Evolutionary conservation across 495 filamentous ascomycete species (phyloP), one percentile per base, ranked within the genome.

Genomic region (Pseudomonodictys pantanalensis): DNA sequence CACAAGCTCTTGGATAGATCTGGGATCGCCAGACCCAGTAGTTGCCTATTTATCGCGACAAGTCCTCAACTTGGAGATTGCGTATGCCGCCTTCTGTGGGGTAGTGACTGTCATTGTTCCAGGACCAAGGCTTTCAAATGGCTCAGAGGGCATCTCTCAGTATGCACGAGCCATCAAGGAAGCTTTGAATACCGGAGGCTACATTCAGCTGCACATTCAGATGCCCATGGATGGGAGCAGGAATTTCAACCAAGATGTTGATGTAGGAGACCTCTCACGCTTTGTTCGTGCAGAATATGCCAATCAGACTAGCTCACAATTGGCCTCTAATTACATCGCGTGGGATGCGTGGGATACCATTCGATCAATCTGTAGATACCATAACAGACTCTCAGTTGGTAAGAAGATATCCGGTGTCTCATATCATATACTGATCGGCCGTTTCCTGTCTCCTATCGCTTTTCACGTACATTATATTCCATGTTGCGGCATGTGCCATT

Each of bases 261-360:
- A 78, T 20, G 76, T 83, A 43, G 81, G 80, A 23, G 79, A 83
- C 67, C 67, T 90, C 41, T 73, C 78, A n/a, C 76, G 77, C 0
- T 77, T 86, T 65, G 83, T 81, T 9, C 74, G 80, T 54, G 77
- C 63, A 69, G 83, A 83, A 46, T 83, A 77, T 56, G 53, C 76
- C 4, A 62, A 60, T 72, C 30, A 75, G 48, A 75, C 73, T 53
- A 77, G 25, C 71, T 57, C 11, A 69, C 58, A 4, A 10, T 49
- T 10, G 58, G 67, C 83, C 29, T 87, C 91, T 65, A 69, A 85
- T 3, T 91, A 86, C 62, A 85, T 83, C 28, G 79, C 86, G 6
- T 98, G 93, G 95, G 92, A 97, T 75, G 86, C 87, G 8, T 98
- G 93, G 93, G 86, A 97, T 71, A 76, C 83, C 30, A 89, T 97